Conservation (phyloP, 495 filamentous ascomycete genomes). For the Penicillium cosmopolitanum region DNA sequence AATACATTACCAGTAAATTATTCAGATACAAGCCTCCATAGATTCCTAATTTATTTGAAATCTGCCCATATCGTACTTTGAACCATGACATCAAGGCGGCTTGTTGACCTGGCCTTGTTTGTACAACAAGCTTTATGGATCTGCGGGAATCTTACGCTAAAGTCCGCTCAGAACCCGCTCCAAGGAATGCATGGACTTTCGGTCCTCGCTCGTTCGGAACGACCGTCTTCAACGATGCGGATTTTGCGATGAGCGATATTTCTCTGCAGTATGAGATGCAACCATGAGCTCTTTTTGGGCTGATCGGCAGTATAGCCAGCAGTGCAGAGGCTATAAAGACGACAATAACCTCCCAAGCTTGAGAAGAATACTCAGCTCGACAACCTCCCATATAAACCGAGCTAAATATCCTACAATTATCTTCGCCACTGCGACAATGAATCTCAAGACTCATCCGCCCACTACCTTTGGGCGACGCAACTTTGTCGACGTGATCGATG, state of each 20-base stretch:
- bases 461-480: not conserved
- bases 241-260: not conserved
- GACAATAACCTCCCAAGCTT: too few relatives aligned
- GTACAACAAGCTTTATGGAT: not conserved
- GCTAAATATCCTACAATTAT: too few relatives aligned
- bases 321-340: too few relatives aligned
- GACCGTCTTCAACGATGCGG: not conserved
- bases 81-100: not conserved
- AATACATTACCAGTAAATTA: too few relatives aligned
- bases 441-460: not conserved
- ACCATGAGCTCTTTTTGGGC: too few relatives aligned
- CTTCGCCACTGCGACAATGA: not conserved
- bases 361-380: too few relatives aligned
- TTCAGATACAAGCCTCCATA: too few relatives aligned
- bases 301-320: too few relatives aligned
- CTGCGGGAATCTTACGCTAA: not conserved
- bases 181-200: not conserved
- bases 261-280: not conserved
- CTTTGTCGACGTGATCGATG: not conserved
- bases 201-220: not conserved
- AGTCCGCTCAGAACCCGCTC: not conserved
- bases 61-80: not conserved
- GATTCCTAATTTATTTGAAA: too few relatives aligned
- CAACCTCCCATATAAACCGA: too few relatives aligned
- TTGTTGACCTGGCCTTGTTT: not conserved